These are phyloP conservation scores for Backusella australiensis DNA, from an alignment of 192 early-diverging fungal genomes.

Conservation along the genomic window DNA sequence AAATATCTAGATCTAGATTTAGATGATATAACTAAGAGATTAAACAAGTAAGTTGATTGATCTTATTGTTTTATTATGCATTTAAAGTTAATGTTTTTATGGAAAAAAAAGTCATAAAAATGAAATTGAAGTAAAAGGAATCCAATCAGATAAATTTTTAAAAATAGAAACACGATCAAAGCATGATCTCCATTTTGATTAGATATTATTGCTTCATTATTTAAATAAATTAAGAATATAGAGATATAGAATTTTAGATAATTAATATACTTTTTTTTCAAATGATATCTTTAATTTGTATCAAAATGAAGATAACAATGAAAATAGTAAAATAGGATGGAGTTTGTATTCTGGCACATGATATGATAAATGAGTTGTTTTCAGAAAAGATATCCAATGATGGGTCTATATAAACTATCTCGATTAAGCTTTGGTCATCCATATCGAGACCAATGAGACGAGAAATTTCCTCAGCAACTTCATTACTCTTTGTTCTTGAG, in stretches of 20 bases:
- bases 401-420: not conserved
- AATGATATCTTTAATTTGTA: not conserved
- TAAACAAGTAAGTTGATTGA: not conserved
- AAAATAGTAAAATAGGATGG: not conserved
- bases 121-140: not conserved
- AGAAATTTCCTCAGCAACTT: not conserved
- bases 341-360: not conserved
- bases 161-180: not conserved
- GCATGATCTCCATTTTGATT: not conserved
- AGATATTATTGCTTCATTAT: not conserved
- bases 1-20: constrained; percentile 62
- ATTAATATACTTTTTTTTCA: not conserved
- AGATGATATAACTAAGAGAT: constrained; percentile 36
- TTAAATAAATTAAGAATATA: not conserved
- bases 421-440: not conserved
- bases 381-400: not conserved
- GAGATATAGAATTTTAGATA: not conserved
- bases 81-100: not conserved
- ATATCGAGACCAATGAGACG: not conserved
- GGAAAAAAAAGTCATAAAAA: not conserved
- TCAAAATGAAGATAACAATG: not conserved
- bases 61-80: not conserved
- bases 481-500: not conserved
- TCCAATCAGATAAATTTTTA: not conserved
- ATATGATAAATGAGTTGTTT: not conserved